Evolutionary conservation across 2,329 filamentous ascomycete genomes (phyloP).

Genomic region (Trichoderma hamatum): DNA sequence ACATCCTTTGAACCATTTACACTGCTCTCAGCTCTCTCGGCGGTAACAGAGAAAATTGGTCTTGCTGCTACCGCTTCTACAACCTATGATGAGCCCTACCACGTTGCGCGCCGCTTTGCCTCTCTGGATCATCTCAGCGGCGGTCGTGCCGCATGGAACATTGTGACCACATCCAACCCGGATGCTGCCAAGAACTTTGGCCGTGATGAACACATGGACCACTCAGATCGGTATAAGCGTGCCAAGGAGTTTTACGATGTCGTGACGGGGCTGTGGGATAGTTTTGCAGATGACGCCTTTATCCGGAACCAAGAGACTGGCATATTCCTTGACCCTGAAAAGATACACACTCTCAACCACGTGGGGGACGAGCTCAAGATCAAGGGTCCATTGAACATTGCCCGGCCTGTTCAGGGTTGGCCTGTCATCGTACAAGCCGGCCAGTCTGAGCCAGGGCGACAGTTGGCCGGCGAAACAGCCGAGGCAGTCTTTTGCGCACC

Average conservation of each 20-base stretch:
- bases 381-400: slow-evolving; percentile 55
- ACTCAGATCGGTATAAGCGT: slow-evolving; percentile 53
- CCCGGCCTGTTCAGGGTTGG: slow-evolving; percentile 56
- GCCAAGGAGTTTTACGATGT: slow-evolving; percentile 57
- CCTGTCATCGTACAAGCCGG: slow-evolving; percentile 60
- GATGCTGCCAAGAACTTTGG: slow-evolving; percentile 58
- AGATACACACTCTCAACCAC: slow-evolving; percentile 56
- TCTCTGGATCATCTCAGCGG: slow-evolving; percentile 56
- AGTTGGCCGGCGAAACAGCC: slow-evolving; percentile 56
- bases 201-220: slow-evolving; percentile 52
- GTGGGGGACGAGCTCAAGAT: slow-evolving; percentile 47
- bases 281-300: slow-evolving; percentile 59
- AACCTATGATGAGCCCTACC: slow-evolving; percentile 58
- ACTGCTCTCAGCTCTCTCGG: slow-evolving; percentile 52
- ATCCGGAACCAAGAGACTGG: slow-evolving; percentile 51
- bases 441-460: slow-evolving; percentile 54
- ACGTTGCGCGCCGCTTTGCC: slow-evolving; percentile 56
- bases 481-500: slow-evolving; percentile 58
- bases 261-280: slow-evolving; percentile 57
- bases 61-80: slow-evolving; percentile 58
- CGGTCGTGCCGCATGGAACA: slow-evolving; percentile 57
- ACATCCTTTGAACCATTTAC: slow-evolving; percentile 62
- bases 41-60: slow-evolving; percentile 53
- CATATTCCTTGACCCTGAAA: slow-evolving; percentile 54
- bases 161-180: slow-evolving; percentile 56